Base-by-base conservation (phyloP, 257 asterid genomes). In the Mentha longifolia region DNA sequence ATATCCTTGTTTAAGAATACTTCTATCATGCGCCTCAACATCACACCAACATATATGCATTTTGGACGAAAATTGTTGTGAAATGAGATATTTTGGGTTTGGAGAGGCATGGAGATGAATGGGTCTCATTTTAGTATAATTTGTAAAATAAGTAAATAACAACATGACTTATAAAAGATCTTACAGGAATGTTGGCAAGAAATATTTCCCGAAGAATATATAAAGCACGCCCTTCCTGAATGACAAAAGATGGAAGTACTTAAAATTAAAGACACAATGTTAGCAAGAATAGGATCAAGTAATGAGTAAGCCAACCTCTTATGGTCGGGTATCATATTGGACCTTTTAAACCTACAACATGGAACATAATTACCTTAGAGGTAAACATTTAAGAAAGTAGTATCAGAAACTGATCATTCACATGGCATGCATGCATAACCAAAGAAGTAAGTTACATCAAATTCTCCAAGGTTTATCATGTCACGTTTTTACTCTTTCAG, bases 11-110 rank as follows among this genome's bases (percentile, higher is more conserved):
- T 94, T 81, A 94, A 62, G 73, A 91, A 86, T 63, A 97, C 99
- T 74, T 94, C 97, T 91, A 94, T 78, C 96, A 94, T 91, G 54
- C 99, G 97, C 73, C 97, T 88, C 86, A 94, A 35, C 99, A 94
- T 94, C 57, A 94, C 96, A 70, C 93, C 98, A 61, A 88, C 96
- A 73, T 91, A 94, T 37, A 89, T 84, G 89, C 99, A 94, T 84
- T 94, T 94, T 76, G 93, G 85, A 43, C 95, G 98, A 78, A 91
- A 91, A 84, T 89, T 88, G 56, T 80, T 92, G 84, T 19, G 46
- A 70, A 46, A 64, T 57, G 16, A 51, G 42, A 16, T 31, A 50
- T 2, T 22, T 22, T 22, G 25, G 25, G 25, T 22, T 22, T 22
- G 25, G 25, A 22, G 25, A 55, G 25, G 30, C 52, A 57, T 31